Evolutionary conservation across 768 basidiomycete genomes (phyloP), one percentile per base, ranked within the genome.

Genomic region (Lepiota brunneoincarnata): DNA sequence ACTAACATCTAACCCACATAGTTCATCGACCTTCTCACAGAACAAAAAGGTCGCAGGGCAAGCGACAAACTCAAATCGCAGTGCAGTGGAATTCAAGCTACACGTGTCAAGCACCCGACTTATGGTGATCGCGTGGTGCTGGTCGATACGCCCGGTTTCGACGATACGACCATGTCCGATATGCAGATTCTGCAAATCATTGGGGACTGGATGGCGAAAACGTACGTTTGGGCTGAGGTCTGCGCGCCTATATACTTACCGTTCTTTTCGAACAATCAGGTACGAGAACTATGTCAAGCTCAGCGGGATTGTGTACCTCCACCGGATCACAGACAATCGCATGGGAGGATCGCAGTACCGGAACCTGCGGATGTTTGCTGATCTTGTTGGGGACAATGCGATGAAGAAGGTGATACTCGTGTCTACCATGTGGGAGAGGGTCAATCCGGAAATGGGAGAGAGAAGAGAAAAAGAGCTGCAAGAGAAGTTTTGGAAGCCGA

Each of bases 401-500:
- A 69, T 79, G 52, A 66, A 67, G 26, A 77, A 76, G 53, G 75
- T 81, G 31, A 69, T 74, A 45, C 67, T 81, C 50, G 73, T 75
- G 50, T 81, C 80, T 45, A 81, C 71, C 41, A 78, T 73, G 74
- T 80, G 79, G 78, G 71, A 69, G 6, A 64, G 67, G 50, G 71
- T 75, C 37, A 59, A 62, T 51, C 63, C 56, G 26, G 69, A 64
- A 41, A 24, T 64, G 41, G 57, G 45, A 67, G 69, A 64, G 46
- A 59, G 56, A 7, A 70, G 77, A 14, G 78, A 80, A 56, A 50
- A 46, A 1, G 72, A 76, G 57, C 67, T 78, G 21, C 49, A 20
- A 24, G 53, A 49, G 55, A 67, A 64, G 42, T 78, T 77, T 61
- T 80, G 76, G 68, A 73, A 75, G 56, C 66, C 70, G 15, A 72